A percentile compares a stretch with the other conserved stretches of the same genome.
These are phyloP conservation scores for Lolium perenne DNA, from an alignment of 176 grass and related monocot species.

Conservation along the genomic window DNA sequence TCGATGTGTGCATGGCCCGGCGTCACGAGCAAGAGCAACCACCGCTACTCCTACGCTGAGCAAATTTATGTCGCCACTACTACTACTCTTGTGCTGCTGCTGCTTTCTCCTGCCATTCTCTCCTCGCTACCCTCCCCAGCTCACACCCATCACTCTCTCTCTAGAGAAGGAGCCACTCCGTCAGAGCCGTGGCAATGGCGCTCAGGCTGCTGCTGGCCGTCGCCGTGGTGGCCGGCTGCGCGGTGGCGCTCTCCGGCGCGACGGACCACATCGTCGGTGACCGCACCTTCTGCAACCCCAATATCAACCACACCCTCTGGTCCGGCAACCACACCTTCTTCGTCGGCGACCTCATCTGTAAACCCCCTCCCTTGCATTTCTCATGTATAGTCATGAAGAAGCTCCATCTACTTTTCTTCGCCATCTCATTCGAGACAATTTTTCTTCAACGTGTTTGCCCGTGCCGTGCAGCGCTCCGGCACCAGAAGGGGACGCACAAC, in stretches of 20 bases:
- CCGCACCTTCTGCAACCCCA: slow-evolving; percentile 53
- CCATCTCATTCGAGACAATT: background rate
- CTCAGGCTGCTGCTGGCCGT: background rate
- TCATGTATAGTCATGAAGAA: background rate
- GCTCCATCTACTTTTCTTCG: background rate
- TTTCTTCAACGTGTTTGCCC: too few relatives aligned
- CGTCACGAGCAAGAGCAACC: background rate
- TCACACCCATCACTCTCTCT: too few relatives aligned
- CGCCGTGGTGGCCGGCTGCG: slow-evolving; percentile 9
- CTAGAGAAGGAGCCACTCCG: too few relatives aligned
- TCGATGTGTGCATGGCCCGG: background rate
- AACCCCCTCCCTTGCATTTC: background rate
- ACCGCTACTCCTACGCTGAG: background rate
- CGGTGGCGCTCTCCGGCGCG: slow-evolving; percentile 30
- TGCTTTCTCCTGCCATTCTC: too few relatives aligned
- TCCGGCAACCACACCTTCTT: slow-evolving; percentile 86
- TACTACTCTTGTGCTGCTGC: too few relatives aligned
- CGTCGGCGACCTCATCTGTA: slow-evolving; percentile 81
- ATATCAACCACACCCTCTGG: slow-evolving; percentile 87
- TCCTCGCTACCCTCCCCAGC: too few relatives aligned
- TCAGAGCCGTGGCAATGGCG: too few relatives aligned
- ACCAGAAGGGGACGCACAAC: slow-evolving; percentile 91
- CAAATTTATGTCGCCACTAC: too few relatives aligned
- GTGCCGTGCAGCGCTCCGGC: slow-evolving; percentile 68
- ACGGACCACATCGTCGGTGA: slow-evolving; percentile 88